Percentiles rank a stretch among this genome's conserved stretches.
Conservation (phyloP, 805 yeast species). For the Schwanniomyces vanrijiae region DNA sequence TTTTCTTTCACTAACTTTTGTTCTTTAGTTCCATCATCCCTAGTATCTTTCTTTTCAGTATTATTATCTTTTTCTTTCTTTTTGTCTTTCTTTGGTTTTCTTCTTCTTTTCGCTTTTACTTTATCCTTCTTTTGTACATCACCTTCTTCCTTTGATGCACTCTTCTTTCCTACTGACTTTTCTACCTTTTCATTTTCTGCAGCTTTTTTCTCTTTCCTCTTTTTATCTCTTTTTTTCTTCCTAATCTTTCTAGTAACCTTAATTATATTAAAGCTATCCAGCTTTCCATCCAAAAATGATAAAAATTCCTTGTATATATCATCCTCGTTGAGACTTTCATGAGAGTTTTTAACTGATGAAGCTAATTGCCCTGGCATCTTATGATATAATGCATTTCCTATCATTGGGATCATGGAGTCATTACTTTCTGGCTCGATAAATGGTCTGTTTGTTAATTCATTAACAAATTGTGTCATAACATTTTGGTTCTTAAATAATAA, state of each 20-base stretch:
- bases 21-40: background rate
- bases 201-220: constrained; percentile 9
- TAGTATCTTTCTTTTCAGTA: constrained; percentile 1
- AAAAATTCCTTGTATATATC: constrained; percentile 12
- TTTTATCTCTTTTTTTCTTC: constrained; percentile 7
- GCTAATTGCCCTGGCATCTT: constrained; percentile 8
- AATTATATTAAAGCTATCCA: constrained; percentile 8
- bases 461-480: constrained; percentile 26
- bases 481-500: constrained; percentile 29
- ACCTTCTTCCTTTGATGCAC: constrained; percentile 4
- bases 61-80: constrained; percentile 1
- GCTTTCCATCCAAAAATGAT: constrained; percentile 3
- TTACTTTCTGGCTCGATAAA: constrained; percentile 24
- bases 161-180: background rate
- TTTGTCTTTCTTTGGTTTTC: constrained; percentile 3
- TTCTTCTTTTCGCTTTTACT: constrained; percentile 1
- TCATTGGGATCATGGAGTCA: constrained; percentile 30
- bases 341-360: background rate
- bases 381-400: constrained; percentile 33
- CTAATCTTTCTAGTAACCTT: constrained; percentile 11
- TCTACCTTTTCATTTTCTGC: constrained; percentile 9
- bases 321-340: constrained; percentile 11
- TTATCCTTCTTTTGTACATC: constrained; percentile 4
- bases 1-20: constrained; percentile 5
- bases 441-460: constrained; percentile 18